phyloP scores from a whole-genome alignment of 2,329 filamentous ascomycete species.

The Colletotrichum sp. region DNA sequence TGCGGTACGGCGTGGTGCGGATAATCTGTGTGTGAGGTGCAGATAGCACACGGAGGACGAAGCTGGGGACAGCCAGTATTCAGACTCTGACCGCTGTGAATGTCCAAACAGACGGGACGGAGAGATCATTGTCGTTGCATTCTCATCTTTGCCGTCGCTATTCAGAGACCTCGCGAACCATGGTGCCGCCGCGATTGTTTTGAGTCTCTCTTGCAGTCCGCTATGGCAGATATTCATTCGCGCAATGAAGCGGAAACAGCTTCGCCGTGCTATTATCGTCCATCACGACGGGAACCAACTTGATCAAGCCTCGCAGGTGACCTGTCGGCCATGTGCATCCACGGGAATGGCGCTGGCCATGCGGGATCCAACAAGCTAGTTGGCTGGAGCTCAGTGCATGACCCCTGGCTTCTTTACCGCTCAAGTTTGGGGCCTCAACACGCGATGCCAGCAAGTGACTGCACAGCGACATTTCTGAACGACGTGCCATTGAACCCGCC shows the following conservation, averaged over 20 bases:
- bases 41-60: neutral
- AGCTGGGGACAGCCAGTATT: neutral
- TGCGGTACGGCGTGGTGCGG: neutral
- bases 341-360: neutral
- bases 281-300: neutral
- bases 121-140: neutral
- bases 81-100: neutral
- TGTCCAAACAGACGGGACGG: neutral
- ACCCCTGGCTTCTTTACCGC: neutral
- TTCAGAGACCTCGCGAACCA: neutral
- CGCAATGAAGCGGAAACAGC: neutral
- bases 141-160: neutral
- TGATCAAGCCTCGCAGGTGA: neutral
- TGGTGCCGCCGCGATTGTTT: neutral
- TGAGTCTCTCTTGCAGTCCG: neutral
- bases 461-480: neutral
- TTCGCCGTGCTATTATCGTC: neutral
- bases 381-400: neutral
- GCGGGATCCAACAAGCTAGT: neutral
- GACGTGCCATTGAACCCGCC: neutral
- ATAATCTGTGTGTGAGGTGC: neutral
- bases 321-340: neutral
- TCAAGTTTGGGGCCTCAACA: neutral
- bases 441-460: neutral
- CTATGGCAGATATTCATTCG: neutral